These are phyloP conservation scores for Paramecium bursaria DNA, from an alignment of 73 alveolate species.

Conservation along the genomic window DNA sequence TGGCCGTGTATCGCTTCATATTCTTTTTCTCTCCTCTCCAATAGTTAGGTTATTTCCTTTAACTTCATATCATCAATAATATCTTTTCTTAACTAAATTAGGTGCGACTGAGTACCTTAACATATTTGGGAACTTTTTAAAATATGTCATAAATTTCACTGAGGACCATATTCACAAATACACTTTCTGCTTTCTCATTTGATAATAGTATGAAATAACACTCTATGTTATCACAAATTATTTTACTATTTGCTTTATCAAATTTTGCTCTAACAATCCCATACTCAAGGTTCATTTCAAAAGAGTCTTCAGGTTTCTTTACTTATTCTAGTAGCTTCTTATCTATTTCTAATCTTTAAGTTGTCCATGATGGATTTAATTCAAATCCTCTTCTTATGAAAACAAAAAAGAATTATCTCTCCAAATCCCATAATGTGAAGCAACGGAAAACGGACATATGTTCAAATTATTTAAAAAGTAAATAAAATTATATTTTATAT, in stretches of 20 bases:
- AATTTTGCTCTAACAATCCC: constrained; percentile 29
- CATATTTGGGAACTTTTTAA: constrained; percentile 8
- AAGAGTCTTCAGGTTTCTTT: constrained; percentile 22
- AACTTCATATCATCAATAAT: neutral
- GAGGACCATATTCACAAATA: neutral
- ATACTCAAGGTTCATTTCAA: neutral
- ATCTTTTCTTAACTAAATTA: constrained; percentile 33
- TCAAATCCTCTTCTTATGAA: constrained; percentile 45
- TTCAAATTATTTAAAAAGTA: no score
- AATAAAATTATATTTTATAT: no score
- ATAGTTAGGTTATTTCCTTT: neutral
- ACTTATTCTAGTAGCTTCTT: neutral
- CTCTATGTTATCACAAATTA: constrained; percentile 1
- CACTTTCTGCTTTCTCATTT: neutral
- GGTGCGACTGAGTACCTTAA: neutral
- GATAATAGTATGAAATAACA: constrained; percentile 42
- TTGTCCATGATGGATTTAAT: constrained; percentile 6
- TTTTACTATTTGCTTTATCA: constrained; percentile 27
- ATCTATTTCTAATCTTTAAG: constrained; percentile 16
- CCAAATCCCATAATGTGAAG: constrained; percentile 30
- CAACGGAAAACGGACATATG: constrained; percentile 21
- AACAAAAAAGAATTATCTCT: constrained; percentile 22
- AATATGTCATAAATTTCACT: constrained; percentile 7
- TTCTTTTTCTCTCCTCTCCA: neutral
- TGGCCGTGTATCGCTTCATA: neutral